phyloP scores from a whole-genome alignment of 176 grass and related monocot genomes.

The Zea mays region Zm-B73-REFERENCE-NAM-5.0 NC_050102.1:124078001-124078500 shows the following conservation, averaged over 20 bases:
- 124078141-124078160: neutral
- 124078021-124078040: neutral
- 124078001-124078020: neutral
- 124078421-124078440: neutral
- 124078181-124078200: neutral
- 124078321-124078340: too few species aligned
- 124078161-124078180: neutral
- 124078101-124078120: too few species aligned
- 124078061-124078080: neutral
- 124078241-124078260: too few species aligned
- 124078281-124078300: too few species aligned
- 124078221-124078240: too few species aligned
- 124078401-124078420: neutral
- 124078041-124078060: neutral
- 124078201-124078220: neutral
- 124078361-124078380: too few species aligned
- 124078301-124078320: too few species aligned
- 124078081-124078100: neutral
- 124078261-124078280: too few species aligned
- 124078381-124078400: too few species aligned
- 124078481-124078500: too few species aligned
- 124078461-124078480: neutral
- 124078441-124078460: neutral
- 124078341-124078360: too few species aligned
- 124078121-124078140: neutral